A percentile compares a stretch with the other conserved stretches of the same genome.
Conservation (phyloP, 768 basidiomycete genomes). For the Gyrodon lividus region DNA sequence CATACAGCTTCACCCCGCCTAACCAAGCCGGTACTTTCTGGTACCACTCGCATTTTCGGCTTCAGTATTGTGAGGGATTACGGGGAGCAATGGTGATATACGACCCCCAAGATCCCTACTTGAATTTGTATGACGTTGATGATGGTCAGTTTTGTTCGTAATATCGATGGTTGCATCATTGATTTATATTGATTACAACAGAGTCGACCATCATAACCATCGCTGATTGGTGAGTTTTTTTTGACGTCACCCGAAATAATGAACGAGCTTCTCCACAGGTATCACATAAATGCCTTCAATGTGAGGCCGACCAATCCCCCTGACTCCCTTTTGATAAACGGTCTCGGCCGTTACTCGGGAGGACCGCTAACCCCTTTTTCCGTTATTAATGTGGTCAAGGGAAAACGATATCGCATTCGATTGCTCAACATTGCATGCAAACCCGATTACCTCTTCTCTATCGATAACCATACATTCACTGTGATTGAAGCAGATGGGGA, state of each 20-base stretch:
- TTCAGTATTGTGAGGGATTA: constrained; percentile 38
- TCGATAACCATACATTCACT: constrained; percentile 29
- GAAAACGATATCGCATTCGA: constrained; percentile 40
- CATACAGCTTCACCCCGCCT: constrained; percentile 32
- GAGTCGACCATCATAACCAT: constrained; percentile 37
- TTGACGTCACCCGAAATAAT: neutral
- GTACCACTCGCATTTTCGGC: constrained; percentile 43
- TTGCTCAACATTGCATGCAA: constrained; percentile 37
- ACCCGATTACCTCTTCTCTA: constrained; percentile 27
- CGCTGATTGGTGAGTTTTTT: constrained; percentile 31
- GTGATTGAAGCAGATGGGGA: constrained; percentile 45
- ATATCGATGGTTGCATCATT: neutral
- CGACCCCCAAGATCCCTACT: constrained; percentile 31
- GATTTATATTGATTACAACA: constrained; percentile 1
- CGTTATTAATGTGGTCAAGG: constrained; percentile 32
- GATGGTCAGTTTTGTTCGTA: constrained; percentile 10
- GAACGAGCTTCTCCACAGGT: constrained; percentile 8
- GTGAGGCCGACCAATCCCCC: constrained; percentile 14
- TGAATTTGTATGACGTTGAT: constrained; percentile 33
- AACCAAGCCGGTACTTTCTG: constrained; percentile 38
- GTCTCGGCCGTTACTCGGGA: constrained; percentile 33
- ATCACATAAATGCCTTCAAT: constrained; percentile 13
- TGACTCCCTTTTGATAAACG: constrained; percentile 42
- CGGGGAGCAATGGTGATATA: constrained; percentile 37
- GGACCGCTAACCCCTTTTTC: constrained; percentile 25